Base-by-base conservation (phyloP, 129 eudicot genomes). In the Artemisia argyi region DNA sequence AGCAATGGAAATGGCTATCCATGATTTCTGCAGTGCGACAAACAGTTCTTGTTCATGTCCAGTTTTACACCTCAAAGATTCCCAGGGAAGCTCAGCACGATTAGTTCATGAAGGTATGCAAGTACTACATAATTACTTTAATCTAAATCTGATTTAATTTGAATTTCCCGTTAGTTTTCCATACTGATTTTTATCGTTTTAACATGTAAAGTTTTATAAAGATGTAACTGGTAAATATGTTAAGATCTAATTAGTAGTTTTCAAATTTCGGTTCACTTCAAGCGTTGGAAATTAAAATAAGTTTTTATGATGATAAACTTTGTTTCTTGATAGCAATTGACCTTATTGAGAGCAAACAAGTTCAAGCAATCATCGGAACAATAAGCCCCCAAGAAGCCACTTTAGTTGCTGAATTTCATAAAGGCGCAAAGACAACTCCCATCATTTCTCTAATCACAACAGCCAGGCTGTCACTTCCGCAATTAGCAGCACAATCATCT, bases 1-100 rank as follows among this genome's bases (percentile, higher is more conserved):
- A 51, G 87, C 87, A 18, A 74, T 77, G 79, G 85, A 83, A 52
- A 66, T 86, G 71, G 83, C 91, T 17, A 70, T 83, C 28, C 62
- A 83, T 42, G 85, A 83, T 42, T 74, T 74, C 17, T 71, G 75
- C 46, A 18, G 24, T 16, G 59, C 16, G 14, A 42, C 66, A 4
- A 54, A 76, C 11, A 28, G 10, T 16, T 42, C 19, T 11, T 66
- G 77, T 48, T 12, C 64, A 26, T 67, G 84, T 48, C 63, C 84
- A 65, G 62, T 58, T 73, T 71, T 86, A 79, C 72, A 77, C 66
- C 3, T 79, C 8, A 80, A 58, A 44, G 83, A 86, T 78, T 77
- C 85, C 26, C 61, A 46, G 1, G 85, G 77, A 32, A 85, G 22
- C 65, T 46, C 71, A 4, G 69, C 85, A 71, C 65, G 66, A 17